phyloP scores from a whole-genome alignment of 2,329 filamentous ascomycete species.

The Trichoderma sp. region DNA sequence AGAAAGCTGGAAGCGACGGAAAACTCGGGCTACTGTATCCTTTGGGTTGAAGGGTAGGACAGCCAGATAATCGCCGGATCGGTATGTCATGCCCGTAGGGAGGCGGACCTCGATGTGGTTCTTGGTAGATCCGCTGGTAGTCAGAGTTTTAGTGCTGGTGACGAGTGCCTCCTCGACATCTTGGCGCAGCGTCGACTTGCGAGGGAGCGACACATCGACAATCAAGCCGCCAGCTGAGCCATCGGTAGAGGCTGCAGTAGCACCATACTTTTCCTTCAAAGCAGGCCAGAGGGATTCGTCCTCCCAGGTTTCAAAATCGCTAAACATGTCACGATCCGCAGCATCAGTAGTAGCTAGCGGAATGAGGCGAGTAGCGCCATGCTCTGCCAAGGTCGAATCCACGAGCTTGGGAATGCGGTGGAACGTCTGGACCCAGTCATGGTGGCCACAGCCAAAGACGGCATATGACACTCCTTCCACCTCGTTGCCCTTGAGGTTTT shows the following conservation, averaged over 20 bases:
- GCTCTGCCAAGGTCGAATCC: constrained; percentile 48
- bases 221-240: constrained; percentile 27
- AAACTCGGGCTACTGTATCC: constrained; percentile 58
- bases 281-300: constrained; percentile 53
- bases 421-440: constrained; percentile 61
- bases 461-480: constrained; percentile 60
- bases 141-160: constrained; percentile 50
- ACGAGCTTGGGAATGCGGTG: constrained; percentile 64
- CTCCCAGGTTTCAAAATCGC: constrained; percentile 65
- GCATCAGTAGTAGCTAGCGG: constrained; percentile 59
- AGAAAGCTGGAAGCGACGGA: constrained; percentile 63
- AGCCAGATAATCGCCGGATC: constrained; percentile 73
- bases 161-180: constrained; percentile 62
- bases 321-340: constrained; percentile 63
- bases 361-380: constrained; percentile 35
- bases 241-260: constrained; percentile 30
- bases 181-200: constrained; percentile 58
- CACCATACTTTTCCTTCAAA: constrained; percentile 45
- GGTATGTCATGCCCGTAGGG: constrained; percentile 63
- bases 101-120: constrained; percentile 65
- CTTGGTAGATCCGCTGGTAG: constrained; percentile 53
- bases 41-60: constrained; percentile 69
- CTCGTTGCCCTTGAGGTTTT: constrained; percentile 47
- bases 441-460: constrained; percentile 65
- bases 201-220: constrained; percentile 52